phyloP scores from a whole-genome alignment of 441 rosid genomes.

The Metrosideros polymorpha region DNA sequence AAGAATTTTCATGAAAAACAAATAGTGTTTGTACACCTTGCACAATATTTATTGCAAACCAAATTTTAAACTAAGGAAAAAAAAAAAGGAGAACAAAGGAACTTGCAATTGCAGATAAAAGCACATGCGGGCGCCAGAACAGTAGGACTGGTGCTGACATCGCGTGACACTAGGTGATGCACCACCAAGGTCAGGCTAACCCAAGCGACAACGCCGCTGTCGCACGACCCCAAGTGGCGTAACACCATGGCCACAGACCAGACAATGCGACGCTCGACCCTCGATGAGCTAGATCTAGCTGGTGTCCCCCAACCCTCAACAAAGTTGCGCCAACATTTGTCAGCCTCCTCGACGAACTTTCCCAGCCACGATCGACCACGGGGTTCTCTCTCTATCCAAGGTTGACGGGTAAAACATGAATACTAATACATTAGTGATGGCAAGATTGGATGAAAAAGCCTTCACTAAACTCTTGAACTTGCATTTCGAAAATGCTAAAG shows the following conservation, averaged over 20 bases:
- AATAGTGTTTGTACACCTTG: not conserved
- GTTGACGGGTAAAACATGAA: not conserved
- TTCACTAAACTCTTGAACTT: not conserved
- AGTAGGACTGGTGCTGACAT: not conserved
- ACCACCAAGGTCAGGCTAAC: not conserved
- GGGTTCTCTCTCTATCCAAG: not conserved
- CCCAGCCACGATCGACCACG: not conserved
- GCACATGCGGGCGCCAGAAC: not conserved
- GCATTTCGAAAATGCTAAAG: not conserved
- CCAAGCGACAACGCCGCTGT: accelerated
- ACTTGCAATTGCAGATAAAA: not conserved
- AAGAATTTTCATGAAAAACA: not conserved
- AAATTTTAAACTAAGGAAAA: not conserved
- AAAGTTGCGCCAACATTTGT: not conserved
- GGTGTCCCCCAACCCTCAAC: not conserved
- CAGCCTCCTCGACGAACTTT: not conserved
- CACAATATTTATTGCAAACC: not conserved
- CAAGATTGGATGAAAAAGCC: too few species aligned
- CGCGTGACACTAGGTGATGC: not conserved
- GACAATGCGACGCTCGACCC: too few species aligned
- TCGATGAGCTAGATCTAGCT: not conserved
- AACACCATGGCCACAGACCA: too few species aligned
- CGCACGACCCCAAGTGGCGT: not conserved
- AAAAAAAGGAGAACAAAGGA: not conserved
- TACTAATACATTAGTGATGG: not conserved